Percentiles rank a stretch among this genome's conserved stretches.
Conservation (phyloP, 176 grass and related monocot genomes). For the Musa acuminata region DNA sequence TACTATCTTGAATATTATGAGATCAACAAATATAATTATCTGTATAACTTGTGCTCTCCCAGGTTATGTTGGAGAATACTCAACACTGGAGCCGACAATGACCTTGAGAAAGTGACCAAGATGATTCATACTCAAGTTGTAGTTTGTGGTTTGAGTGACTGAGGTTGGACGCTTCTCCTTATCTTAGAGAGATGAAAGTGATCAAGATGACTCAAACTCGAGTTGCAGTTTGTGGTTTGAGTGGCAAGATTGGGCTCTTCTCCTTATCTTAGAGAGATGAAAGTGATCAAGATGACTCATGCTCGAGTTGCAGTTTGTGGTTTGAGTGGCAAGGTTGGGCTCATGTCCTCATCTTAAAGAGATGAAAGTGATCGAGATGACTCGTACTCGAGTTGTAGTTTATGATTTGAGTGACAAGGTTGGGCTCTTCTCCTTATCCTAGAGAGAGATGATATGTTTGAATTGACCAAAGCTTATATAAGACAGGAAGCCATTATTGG, state of each 20-base stretch:
- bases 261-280: not conserved
- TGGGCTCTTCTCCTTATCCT: constrained; percentile 74
- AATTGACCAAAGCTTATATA: constrained; percentile 44
- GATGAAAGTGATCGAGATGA: constrained; percentile 25
- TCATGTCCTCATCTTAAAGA: constrained; percentile 64
- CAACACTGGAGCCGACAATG: constrained; percentile 69
- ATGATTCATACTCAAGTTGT: constrained; percentile 72
- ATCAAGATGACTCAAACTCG: constrained; percentile 65
- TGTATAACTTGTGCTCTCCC: not conserved
- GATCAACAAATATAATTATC: too few relatives aligned
- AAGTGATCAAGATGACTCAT: constrained; percentile 11
- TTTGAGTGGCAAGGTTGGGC: constrained; percentile 59
- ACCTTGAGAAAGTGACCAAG: constrained; percentile 78
- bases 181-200: constrained; percentile 41
- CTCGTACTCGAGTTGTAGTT: not conserved
- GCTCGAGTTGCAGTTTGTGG: not conserved
- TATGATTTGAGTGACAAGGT: constrained; percentile 51
- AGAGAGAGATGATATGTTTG: constrained; percentile 42
- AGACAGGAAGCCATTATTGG: constrained; percentile 55
- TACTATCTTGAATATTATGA: too few relatives aligned
- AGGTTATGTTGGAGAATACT: constrained; percentile 62
- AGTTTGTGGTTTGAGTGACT: constrained; percentile 42
- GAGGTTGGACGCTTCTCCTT: constrained; percentile 69
- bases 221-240: constrained; percentile 65
- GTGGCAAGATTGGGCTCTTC: not conserved